Evolutionary conservation across 1,139 yeast species (phyloP).

Genomic region (Saccharomyces pastorianus): DNA sequence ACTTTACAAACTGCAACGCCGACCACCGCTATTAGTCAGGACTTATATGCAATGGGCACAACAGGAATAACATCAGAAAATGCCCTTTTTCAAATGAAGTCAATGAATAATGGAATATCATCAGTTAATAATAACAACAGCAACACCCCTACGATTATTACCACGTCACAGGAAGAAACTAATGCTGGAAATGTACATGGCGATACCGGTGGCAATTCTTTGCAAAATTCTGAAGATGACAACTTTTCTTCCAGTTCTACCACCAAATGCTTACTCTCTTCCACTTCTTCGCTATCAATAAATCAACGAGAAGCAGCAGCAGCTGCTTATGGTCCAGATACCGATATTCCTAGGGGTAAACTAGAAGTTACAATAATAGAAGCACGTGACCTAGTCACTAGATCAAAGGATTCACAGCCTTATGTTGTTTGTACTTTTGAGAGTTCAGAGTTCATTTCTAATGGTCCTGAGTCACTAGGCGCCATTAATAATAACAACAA

Average conservation of each 20-base stretch:
- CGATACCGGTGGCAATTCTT: background rate
- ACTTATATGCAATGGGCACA: conserved; percentile 62
- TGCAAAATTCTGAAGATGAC: conserved; percentile 2
- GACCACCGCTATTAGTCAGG: conserved; percentile 58
- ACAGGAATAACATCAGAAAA: conserved; percentile 44
- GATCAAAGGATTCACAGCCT: conserved; percentile 54
- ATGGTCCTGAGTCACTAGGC: conserved; percentile 63
- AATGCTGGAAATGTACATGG: background rate
- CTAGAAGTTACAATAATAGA: conserved; percentile 72
- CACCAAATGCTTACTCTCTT: background rate
- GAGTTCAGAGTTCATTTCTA: conserved; percentile 81
- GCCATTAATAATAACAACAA: conserved; percentile 27
- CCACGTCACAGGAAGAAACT: conserved; percentile 2
- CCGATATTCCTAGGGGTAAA: conserved; percentile 65
- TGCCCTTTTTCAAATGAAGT: conserved; percentile 29
- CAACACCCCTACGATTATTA: conserved; percentile 18
- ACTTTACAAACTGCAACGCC: conserved; percentile 38
- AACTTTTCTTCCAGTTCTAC: conserved; percentile 6
- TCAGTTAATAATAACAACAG: conserved; percentile 6
- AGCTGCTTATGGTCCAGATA: conserved; percentile 15
- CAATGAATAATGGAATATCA: conserved; percentile 15
- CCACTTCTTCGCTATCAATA: background rate
- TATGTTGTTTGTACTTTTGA: conserved; percentile 92
- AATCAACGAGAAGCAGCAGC: background rate
- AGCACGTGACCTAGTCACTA: conserved; percentile 59